Evolutionary conservation across 495 filamentous ascomycete species (phyloP), one percentile per base, ranked within the genome.

Genomic region (Immersiella caudata): DNA sequence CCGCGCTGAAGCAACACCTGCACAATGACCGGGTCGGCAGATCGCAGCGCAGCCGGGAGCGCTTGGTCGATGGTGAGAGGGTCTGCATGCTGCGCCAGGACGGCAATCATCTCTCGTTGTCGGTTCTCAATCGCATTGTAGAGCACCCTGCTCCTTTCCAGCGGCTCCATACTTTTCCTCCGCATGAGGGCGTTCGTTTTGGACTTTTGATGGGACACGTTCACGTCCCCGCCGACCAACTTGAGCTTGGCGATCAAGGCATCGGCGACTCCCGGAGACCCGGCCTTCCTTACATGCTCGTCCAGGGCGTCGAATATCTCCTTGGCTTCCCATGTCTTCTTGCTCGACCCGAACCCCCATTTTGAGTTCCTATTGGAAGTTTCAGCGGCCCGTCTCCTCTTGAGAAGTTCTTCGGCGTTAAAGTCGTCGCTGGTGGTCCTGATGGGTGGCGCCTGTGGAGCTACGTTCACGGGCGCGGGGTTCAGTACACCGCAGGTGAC

Each of bases 311-410:
- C 78, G 68, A 81, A 81, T 20, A 84, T 77, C 62, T 84, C 81
- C 50, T 75, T 77, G 29, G 79, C 71, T 6, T 84, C 82, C 81
- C 80, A 83, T 40, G 80, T 76, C 67, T 82, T 83, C n/a, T 75
- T 75, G 67, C 74, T 80, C 3, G 79, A 77, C 1, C 78, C 76
- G 51, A 84, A 83, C 6, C 79, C 81, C 11, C 80, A 76, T 35
- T 77, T 79, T 12, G 73, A 73, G 7, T 52, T 60, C 11, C 74
- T 74, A 25, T 77, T 68, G 26, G 73, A 71, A 18, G 65, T 68
- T 12, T 75, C 75, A 46, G 62, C 68, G 22, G 67, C 59, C 7
- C 80, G 77, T 27, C 74, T 81, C 2, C 76, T 75, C 70, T 80
- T 79, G 54, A 84, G 73, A 9, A 83, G 69, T 25, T 81, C 80